Base-by-base conservation (phyloP, 495 filamentous ascomycete species). In the Parathielavia appendiculata region DNA sequence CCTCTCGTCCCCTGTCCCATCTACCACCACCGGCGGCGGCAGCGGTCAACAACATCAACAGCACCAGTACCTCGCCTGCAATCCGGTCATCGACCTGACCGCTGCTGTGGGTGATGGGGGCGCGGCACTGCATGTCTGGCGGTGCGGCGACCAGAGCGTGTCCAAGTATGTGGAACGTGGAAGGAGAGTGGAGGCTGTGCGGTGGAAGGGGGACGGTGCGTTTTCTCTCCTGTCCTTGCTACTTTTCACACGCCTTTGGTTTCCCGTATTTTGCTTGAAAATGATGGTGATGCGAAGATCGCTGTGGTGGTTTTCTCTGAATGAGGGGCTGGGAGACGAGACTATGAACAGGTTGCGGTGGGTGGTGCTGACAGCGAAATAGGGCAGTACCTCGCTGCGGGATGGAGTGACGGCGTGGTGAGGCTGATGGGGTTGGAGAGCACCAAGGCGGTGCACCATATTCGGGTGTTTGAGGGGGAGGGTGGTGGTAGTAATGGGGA, bases 141-240 rank as follows among this genome's bases (percentile, higher is more conserved):
- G 71, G 54, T 71, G 66, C 61, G 78, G 70, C 62, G 73, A 68
- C n/a, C 72, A 74, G 59, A 51, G 69, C 22, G 70, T 80, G 10
- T 71, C 72, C 13, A 77, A 73, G 66, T 71, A 71, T 35, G 73
- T 67, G 39, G 80, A 83, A 57, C 74, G 69, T 36, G 79, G 51
- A 23, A 50, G 79, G n/a, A 78, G 77, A 59, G 78, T 83, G 34
- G 72, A 79, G 48, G 77, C 71, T 47, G 61, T 92, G 44, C 73
- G 70, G 51, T 95, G 91, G 91, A 93, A 92, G 70, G 81, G 79
- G 48, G 87, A 93, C 71, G 91, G 90, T 88, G 72, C 16, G 49
- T 5, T 59, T 49, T 30, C 50, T 23, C 26, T 51, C 48, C 47
- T 17, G 20, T 19, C 13, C 43, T 50, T 11, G 20, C 54, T 50